phyloP scores from a whole-genome alignment of 768 basidiomycete species.

The Austroboletus eburneus region DNA sequence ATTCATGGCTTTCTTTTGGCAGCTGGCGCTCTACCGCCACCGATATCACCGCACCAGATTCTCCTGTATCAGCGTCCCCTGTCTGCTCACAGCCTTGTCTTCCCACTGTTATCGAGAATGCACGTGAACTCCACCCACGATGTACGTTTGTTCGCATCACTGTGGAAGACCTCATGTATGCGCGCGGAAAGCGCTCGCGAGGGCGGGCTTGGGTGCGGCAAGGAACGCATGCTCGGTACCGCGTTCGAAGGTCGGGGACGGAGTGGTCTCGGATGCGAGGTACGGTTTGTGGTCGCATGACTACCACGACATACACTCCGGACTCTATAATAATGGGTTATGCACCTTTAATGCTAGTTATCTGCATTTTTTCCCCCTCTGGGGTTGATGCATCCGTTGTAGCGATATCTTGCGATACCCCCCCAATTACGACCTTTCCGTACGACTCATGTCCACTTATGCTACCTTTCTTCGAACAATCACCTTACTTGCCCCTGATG shows the following conservation, averaged over 20 bases:
- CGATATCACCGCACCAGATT: constrained; percentile 30
- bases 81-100: constrained; percentile 20
- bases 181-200: constrained; percentile 41
- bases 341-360: constrained; percentile 32
- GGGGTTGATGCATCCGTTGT: constrained; percentile 16
- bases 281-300: constrained; percentile 32
- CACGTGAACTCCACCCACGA: constrained; percentile 37
- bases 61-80: constrained; percentile 33
- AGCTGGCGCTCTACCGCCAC: constrained; percentile 38
- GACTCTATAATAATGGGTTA: constrained; percentile 30
- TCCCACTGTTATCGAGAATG: constrained; percentile 24
- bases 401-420: constrained; percentile 27
- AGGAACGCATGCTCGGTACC: constrained; percentile 54
- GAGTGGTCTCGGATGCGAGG: constrained; percentile 45
- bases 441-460: background rate
- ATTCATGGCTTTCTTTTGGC: constrained; percentile 42
- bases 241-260: constrained; percentile 60
- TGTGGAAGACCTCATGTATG: constrained; percentile 41
- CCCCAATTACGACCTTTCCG: constrained; percentile 1
- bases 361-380: constrained; percentile 4
- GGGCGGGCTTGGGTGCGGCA: constrained; percentile 49
- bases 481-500: too few species aligned
- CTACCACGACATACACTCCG: too few species aligned
- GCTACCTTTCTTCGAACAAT: background rate
- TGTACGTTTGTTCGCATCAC: constrained; percentile 33